Evolutionary conservation across 169 alveolate genomes (phyloP), one percentile per base, ranked within the genome.

Genomic region (Eimeria maxima): DNA sequence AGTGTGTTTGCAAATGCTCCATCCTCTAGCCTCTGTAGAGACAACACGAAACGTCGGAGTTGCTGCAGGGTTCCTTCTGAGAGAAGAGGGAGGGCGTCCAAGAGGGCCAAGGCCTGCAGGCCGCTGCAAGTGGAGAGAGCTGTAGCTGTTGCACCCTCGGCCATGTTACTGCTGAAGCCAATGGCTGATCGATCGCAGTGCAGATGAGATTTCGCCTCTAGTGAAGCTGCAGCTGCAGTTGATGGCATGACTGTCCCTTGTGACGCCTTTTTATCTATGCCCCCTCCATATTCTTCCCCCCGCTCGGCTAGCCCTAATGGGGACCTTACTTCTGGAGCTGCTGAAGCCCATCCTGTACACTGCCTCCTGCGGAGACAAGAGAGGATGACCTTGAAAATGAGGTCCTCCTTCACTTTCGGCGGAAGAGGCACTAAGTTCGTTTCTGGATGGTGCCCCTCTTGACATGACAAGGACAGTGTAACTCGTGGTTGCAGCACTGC

Each of bases 41-140:
- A 50, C 93, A 86, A 55, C 93, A 86, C 81, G 27, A 86, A 86
- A n/a, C 81, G 93, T 33, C 93, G 81, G n/a, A 86, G 47, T 27
- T 86, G 93, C 63, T 44, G 81, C 81, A 86, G 76, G 65, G 14
- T 50, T 50, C 65, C 93, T 44, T 29, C 78, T 1, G 93, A 44
- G 69, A 86, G 80, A 45, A 42, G 22, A 3, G 80, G 80, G n/a
- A 86, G 83, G 20, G 93, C 93, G 44, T 50, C 93, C 47, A 86
- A 47, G 42, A 86, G 69, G 93, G 93, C 83, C 93, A 86, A 42
- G 42, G 80, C 93, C 57, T 86, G 93, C 65, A 86, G 65, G 11
- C 93, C 93, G 38, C 93, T 86, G 81, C 93, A 86, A 13, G 93
- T 86, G 27, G 81, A 55, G 44, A 86, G 93, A 42, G 93, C 93